These are phyloP conservation scores for Sporisorium scitamineum DNA, from an alignment of 1,284 basidiomycete species.

Conservation along the genomic window DNA sequence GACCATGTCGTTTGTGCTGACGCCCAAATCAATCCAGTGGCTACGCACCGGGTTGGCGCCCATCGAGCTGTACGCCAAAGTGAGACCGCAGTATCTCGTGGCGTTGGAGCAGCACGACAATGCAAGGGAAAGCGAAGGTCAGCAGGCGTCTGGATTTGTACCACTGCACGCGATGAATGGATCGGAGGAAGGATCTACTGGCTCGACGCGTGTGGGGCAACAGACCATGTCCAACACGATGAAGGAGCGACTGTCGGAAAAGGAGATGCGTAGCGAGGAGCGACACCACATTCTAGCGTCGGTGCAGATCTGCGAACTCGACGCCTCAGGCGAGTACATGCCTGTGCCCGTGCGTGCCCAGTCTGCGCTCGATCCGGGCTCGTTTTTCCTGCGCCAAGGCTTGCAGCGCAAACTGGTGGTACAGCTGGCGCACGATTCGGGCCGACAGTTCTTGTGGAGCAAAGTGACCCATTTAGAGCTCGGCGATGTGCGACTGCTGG, in stretches of 20 bases:
- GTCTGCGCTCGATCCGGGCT: conserved; percentile 83
- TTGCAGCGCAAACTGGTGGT: conserved; percentile 86
- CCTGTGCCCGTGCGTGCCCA: conserved; percentile 85
- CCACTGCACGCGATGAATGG: conserved; percentile 29
- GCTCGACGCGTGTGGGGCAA: background rate
- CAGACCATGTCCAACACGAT: conserved; percentile 34
- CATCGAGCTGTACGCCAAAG: conserved; percentile 57
- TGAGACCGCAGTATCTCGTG: conserved; percentile 39
- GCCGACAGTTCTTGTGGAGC: conserved; percentile 86
- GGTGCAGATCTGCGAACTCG: conserved; percentile 87
- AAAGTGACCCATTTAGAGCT: conserved; percentile 81
- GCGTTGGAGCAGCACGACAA: conserved; percentile 51
- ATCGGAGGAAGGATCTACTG: background rate
- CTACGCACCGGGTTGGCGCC: conserved; percentile 42
- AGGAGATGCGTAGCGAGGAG: conserved; percentile 88
- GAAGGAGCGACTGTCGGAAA: conserved; percentile 76
- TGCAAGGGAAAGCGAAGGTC: conserved; percentile 29
- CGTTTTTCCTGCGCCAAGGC: conserved; percentile 90
- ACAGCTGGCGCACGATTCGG: conserved; percentile 85
- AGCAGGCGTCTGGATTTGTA: conserved; percentile 10
- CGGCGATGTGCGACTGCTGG: conserved; percentile 85
- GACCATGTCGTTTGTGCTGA: conserved; percentile 59
- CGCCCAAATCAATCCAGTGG: conserved; percentile 45
- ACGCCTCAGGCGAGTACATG: conserved; percentile 83
- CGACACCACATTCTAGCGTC: conserved; percentile 88